A percentile compares a stretch with the other conserved stretches of the same genome.
These are phyloP conservation scores for Voacanga thouarsii DNA, from an alignment of 257 asterid genomes.

Conservation along the genomic window DNA sequence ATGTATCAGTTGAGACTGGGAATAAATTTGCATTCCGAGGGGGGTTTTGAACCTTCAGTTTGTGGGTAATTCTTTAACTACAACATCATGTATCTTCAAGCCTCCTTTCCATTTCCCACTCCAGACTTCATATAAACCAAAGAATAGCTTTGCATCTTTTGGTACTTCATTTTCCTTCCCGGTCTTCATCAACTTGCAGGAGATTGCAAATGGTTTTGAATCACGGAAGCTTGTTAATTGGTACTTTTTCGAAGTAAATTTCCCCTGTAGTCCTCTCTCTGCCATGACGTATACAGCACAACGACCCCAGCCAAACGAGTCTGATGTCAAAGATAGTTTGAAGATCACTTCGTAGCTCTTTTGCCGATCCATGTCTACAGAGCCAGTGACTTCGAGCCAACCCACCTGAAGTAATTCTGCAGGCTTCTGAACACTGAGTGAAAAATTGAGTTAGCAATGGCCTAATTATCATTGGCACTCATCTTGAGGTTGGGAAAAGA, in stretches of 20 bases:
- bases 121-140: slow-evolving; percentile 52
- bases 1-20: no score
- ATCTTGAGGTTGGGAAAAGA: no score
- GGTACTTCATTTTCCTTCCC: background rate
- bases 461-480: no score
- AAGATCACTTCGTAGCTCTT: slow-evolving; percentile 44
- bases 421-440: slow-evolving; percentile 9
- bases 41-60: no score
- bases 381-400: slow-evolving; percentile 58
- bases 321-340: slow-evolving; percentile 30
- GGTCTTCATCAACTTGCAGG: background rate
- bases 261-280: slow-evolving; percentile 33
- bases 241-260: background rate
- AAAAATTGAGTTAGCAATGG: no score
- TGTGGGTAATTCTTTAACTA: slow-evolving; percentile 10
- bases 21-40: no score
- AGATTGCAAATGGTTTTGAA: background rate
- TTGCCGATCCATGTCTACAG: slow-evolving; percentile 10
- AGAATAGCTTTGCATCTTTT: slow-evolving; percentile 15
- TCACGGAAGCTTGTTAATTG: background rate
- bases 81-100: slow-evolving; percentile 38
- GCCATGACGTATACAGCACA: slow-evolving; percentile 45
- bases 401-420: slow-evolving; percentile 42
- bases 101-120: slow-evolving; percentile 69
- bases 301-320: slow-evolving; percentile 55